A percentile compares a stretch with the other conserved stretches of the same genome.
Conservation (phyloP, 345 rosid genomes). For the Stellera chamaejasme region DNA sequence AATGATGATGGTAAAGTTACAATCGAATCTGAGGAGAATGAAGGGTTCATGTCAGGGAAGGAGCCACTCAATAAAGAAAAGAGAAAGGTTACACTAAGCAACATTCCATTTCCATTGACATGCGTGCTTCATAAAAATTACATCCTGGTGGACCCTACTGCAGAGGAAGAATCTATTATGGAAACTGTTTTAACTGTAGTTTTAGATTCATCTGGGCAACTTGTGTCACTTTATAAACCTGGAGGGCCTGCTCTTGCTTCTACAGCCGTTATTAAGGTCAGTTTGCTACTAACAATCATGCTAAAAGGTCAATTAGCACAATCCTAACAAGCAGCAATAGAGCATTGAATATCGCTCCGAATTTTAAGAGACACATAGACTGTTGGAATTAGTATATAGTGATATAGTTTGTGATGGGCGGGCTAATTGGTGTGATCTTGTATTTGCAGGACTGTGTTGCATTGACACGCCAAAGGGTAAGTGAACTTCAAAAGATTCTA, state of each 20-base stretch:
- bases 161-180: conserved; percentile 87
- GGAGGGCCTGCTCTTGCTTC: conserved; percentile 73
- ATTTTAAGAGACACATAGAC: no score
- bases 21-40: conserved; percentile 32
- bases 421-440: neutral
- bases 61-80: conserved; percentile 63
- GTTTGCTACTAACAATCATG: conserved; percentile 1
- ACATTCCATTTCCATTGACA: conserved; percentile 65
- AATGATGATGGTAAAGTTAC: conserved; percentile 75
- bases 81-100: conserved; percentile 60
- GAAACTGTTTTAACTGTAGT: conserved; percentile 67
- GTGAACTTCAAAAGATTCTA: conserved; percentile 40
- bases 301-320: neutral
- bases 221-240: conserved; percentile 73
- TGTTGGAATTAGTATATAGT: neutral
- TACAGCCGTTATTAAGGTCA: conserved; percentile 60
- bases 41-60: conserved; percentile 33
- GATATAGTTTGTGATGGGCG: neutral
- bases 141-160: conserved; percentile 81
- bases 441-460: conserved; percentile 56
- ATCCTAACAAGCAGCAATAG: neutral
- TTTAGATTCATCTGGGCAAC: conserved; percentile 50
- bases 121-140: conserved; percentile 69
- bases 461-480: conserved; percentile 49
- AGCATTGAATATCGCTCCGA: neutral